phyloP scores from a whole-genome alignment of 139 green algal species.

The Auxenochlorella protothecoides region DNA sequence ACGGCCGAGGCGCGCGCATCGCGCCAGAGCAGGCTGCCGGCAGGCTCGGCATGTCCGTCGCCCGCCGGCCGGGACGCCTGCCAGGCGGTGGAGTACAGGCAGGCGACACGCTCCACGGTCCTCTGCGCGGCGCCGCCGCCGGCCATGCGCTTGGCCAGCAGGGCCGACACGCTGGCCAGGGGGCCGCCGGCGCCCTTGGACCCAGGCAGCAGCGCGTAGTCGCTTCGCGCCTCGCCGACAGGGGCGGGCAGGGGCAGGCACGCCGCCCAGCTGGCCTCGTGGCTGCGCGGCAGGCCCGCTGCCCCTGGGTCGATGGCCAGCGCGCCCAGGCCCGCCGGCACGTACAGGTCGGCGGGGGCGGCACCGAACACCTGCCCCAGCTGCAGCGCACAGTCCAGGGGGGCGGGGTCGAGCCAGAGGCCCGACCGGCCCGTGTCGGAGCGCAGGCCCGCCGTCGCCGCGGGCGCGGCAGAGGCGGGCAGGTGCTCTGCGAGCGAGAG shows the following conservation, averaged over 20 bases:
- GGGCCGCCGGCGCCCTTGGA: background rate
- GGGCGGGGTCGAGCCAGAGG: conserved; percentile 26
- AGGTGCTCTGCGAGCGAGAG: no score
- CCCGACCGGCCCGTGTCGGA: conserved; percentile 13
- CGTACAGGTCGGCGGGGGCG: conserved; percentile 25
- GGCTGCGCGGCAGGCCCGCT: background rate
- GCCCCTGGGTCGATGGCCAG: conserved; percentile 7
- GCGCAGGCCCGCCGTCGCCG: conserved; percentile 5
- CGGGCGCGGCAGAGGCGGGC: background rate
- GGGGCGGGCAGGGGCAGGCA: background rate
- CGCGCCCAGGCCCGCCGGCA: conserved; percentile 34
- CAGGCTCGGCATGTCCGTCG: no score
- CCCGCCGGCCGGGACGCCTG: background rate
- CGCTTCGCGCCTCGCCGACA: conserved; percentile 15
- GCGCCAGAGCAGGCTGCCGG: no score
- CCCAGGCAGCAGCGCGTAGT: conserved; percentile 29
- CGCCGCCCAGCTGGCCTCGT: conserved; percentile 1
- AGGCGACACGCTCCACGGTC: conserved; percentile 1
- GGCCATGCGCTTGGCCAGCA: conserved; percentile 26
- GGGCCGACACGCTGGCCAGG: conserved; percentile 21
- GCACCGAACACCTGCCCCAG: conserved; percentile 27
- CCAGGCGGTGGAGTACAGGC: conserved; percentile 17
- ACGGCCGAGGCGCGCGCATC: no score
- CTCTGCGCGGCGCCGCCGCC: background rate
- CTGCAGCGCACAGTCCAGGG: conserved; percentile 43